phyloP scores from a whole-genome alignment of 306 rosid genomes.

The Parietaria judaica region DNA sequence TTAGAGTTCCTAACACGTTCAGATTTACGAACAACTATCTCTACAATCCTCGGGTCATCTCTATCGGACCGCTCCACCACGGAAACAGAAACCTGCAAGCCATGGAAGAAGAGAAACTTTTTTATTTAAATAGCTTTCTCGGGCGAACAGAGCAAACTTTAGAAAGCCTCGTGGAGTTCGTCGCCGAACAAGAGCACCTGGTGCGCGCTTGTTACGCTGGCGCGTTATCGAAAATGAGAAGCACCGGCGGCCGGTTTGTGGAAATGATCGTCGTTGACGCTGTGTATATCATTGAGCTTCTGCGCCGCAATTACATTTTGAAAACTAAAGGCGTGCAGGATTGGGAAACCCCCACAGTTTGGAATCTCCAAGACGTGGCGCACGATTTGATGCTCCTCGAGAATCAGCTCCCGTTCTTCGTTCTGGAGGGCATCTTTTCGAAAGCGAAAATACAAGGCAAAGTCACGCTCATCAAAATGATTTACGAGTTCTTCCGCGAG shows the following conservation, averaged over 20 bases:
- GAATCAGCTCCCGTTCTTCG: slow-evolving; percentile 38
- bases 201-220: slow-evolving; percentile 10
- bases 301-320: slow-evolving; percentile 5
- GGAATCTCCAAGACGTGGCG: slow-evolving; percentile 19
- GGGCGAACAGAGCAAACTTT: background rate
- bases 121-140: background rate
- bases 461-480: background rate
- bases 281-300: slow-evolving; percentile 23
- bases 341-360: slow-evolving; percentile 13
- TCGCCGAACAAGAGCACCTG: background rate
- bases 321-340: slow-evolving; percentile 7
- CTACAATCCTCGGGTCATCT: slow-evolving; percentile 28
- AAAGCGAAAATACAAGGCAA: background rate
- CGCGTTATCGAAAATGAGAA: background rate
- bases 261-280: slow-evolving; percentile 13
- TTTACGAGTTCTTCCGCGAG: background rate
- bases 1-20: slow-evolving; percentile 20
- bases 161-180: background rate
- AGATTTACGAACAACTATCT: slow-evolving; percentile 6
- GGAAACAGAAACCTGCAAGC: background rate
- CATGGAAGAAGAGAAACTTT: slow-evolving; percentile 9
- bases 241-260: background rate
- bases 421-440: slow-evolving; percentile 23
- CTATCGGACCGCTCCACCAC: slow-evolving; percentile 25
- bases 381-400: slow-evolving; percentile 28